Evolutionary conservation across 495 filamentous ascomycete species (phyloP).

Genomic region (Astrocystis sublimbata): DNA sequence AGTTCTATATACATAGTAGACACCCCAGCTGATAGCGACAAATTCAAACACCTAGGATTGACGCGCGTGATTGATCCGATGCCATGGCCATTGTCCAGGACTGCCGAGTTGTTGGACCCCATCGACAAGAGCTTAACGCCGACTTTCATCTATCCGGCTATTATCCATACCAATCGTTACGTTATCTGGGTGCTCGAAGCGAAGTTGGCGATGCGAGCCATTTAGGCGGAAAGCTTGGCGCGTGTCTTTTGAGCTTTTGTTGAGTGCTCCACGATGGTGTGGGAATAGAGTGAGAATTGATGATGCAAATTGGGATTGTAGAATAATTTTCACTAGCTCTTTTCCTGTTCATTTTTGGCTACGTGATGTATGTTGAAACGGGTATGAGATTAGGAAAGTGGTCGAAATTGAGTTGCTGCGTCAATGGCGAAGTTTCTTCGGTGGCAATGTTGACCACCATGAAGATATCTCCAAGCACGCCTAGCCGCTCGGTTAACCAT

Average conservation of each 20-base stretch:
- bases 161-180: slow-evolving; percentile 16
- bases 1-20: slow-evolving; percentile 12
- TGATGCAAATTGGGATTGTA: too few species aligned
- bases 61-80: neutral
- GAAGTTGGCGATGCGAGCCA: slow-evolving; percentile 2
- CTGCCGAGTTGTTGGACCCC: neutral
- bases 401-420: neutral
- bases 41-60: too few species aligned
- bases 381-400: neutral
- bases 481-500: neutral
- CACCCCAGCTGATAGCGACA: too few species aligned
- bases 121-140: neutral
- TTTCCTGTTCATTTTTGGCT: too few species aligned
- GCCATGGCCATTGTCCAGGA: neutral
- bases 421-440: too few species aligned
- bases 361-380: too few species aligned
- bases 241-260: neutral
- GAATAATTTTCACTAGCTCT: too few species aligned
- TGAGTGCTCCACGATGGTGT: neutral
- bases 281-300: neutral
- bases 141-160: slow-evolving; percentile 28
- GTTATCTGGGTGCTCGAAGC: neutral
- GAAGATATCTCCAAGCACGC: neutral
- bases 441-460: neutral
- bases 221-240: slow-evolving; percentile 18